Base-by-base conservation (phyloP, 2,329 filamentous ascomycete species). In the Cladophialophora bantiana region DNA sequence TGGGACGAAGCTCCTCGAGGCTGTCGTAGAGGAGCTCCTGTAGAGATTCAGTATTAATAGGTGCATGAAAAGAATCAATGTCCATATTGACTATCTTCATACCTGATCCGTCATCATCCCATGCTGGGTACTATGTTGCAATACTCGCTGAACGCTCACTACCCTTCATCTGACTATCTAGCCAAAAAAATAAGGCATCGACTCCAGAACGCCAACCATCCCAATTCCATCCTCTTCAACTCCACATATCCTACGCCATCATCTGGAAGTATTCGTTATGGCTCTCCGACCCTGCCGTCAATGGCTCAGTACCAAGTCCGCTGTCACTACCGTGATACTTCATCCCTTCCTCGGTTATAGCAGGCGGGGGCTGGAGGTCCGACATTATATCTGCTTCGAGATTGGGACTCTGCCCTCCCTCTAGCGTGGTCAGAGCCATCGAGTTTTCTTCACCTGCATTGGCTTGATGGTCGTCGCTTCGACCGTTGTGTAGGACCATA, bases 221-320 rank as follows among this genome's bases (percentile, higher is more conserved):
- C 48, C 59, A 62, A 40, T n/a, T 54, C 48, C 20, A 20, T 36
- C 32, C 48, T 32, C 52, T 40, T 68, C 59, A 68, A 34, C 35
- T 58, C 31, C 56, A 48, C 59, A 59, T 66, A 34, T 69, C 69
- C 58, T 69, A 65, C 52, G 68, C 66, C 34, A 63, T 71, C 69
- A 71, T 70, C 40, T 68, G 54, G 53, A 72, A 72, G 38, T 71
- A 72, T 34, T 70, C 68, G 10, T 58, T 42, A 31, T 50, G 52
- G 54, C 61, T 56, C 32, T 70, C 69, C 9, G 67, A 62, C 35
- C 61, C 68, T 26, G 65, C 70, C 7, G 70, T 75, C 42, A 68
- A 70, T 18, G 73, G 65, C 59, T 77, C 75, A 3, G 72, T 70
- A 20, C 75, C 75, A 26, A 77, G 64, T 12, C 75, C 75, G 54